phyloP scores from a whole-genome alignment of 2,329 filamentous ascomycete species.

The Colletotrichum sublineola region DNA sequence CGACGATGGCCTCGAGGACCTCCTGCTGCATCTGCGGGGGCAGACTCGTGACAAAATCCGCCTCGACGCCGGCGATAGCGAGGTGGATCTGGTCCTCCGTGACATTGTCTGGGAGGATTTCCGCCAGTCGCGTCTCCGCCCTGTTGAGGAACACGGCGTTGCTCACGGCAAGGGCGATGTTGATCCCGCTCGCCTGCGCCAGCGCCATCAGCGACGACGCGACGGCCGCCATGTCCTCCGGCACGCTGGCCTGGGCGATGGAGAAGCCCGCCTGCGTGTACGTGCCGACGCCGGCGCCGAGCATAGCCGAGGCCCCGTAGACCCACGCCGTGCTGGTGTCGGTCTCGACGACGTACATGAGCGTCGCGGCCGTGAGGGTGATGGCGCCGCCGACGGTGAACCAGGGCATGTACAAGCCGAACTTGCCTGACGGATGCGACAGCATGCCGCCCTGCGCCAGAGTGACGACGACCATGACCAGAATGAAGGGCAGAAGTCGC shows the following conservation, averaged over 20 bases:
- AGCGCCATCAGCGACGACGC: conserved; percentile 28
- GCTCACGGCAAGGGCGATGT: conserved; percentile 27
- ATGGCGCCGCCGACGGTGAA: conserved; percentile 54
- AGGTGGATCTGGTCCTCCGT: conserved; percentile 44
- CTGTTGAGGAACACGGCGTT: conserved; percentile 51
- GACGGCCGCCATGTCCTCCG: conserved; percentile 21
- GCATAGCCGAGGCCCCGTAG: conserved; percentile 53
- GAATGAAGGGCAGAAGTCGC: conserved; percentile 57
- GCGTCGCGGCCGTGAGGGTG: conserved; percentile 51
- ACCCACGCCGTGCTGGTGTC: conserved; percentile 44
- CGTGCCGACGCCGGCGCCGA: conserved; percentile 55
- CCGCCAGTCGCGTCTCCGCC: conserved; percentile 46
- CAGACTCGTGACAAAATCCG: conserved; percentile 35
- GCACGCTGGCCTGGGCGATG: conserved; percentile 30
- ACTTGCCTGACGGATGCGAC: conserved; percentile 39
- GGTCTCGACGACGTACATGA: conserved; percentile 50
- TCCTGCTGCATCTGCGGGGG: conserved; percentile 41
- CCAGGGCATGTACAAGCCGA: conserved; percentile 55
- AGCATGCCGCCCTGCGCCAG: conserved; percentile 46
- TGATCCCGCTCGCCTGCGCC: conserved; percentile 39
- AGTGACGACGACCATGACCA: conserved; percentile 49
- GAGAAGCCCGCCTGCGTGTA: conserved; percentile 51
- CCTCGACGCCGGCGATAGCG: conserved; percentile 45
- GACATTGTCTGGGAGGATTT: conserved; percentile 44
- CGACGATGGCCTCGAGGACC: conserved; percentile 46